These are phyloP conservation scores for Scytalidium lignicola DNA, from an alignment of 2,329 filamentous ascomycete species.

Conservation along the genomic window DNA sequence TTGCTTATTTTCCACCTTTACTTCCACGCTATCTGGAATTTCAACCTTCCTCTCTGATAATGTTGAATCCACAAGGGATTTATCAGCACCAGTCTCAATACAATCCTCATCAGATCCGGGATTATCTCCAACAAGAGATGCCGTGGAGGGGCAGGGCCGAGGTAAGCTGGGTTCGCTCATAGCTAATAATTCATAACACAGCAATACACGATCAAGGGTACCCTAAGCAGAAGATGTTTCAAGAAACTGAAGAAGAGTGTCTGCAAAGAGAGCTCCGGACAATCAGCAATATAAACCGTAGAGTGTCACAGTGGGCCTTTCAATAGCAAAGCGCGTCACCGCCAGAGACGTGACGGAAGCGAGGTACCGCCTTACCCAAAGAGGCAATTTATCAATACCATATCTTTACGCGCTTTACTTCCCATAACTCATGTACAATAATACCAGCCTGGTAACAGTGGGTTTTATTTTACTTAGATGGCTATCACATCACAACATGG, in stretches of 20 bases:
- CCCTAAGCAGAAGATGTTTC: background rate
- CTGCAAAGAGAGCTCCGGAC: background rate
- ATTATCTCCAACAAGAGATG: slow-evolving; percentile 8
- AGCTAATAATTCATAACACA: slow-evolving; percentile 20
- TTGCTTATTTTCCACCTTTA: slow-evolving; percentile 31
- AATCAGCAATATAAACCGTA: background rate
- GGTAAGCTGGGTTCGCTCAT: slow-evolving; percentile 29
- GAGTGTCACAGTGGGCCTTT: background rate
- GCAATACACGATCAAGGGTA: slow-evolving; percentile 7
- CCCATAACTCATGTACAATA: background rate
- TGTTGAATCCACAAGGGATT: slow-evolving; percentile 13
- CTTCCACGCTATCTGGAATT: slow-evolving; percentile 14
- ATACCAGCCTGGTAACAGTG: no score
- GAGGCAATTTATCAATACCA: slow-evolving; percentile 3
- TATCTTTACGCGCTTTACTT: background rate
- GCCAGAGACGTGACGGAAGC: slow-evolving; percentile 1
- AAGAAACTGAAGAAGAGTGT: background rate
- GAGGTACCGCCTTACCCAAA: background rate
- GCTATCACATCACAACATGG: no score
- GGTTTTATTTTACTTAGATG: no score
- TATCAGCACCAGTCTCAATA: slow-evolving; percentile 15
- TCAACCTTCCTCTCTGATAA: slow-evolving; percentile 17
- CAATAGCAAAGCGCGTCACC: slow-evolving; percentile 4
- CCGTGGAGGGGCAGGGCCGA: slow-evolving; percentile 19
- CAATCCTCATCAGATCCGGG: slow-evolving; percentile 12